Evolutionary conservation across 306 rosid genomes (phyloP), one percentile per base, ranked within the genome.

Genomic region (Corylus avellana): DNA sequence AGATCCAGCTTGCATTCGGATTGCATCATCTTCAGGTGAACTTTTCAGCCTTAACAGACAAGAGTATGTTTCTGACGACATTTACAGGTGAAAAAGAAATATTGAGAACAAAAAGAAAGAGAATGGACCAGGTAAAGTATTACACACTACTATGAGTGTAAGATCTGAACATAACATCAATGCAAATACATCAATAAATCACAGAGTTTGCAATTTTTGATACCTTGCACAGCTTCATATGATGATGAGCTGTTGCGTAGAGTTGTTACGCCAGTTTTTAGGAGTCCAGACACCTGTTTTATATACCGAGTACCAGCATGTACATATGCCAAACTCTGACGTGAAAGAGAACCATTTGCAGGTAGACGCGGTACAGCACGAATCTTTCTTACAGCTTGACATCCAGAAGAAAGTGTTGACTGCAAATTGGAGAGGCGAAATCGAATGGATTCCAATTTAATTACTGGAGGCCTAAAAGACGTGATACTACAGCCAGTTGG

Each of bases 1-100:
- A 18, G 98, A 93, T 86, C 98, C 99, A 80, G 99, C 93, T 85
- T 89, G 96, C 97, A 91, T 79, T 80, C 81, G 92, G 83, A 96
- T 75, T 37, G 91, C 87, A 79, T 96, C 99, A 66, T 93, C 98
- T 82, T 96, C 99, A 74, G 85, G 75, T 72, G 80, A 67, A 86
- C 97, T 96, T 88, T 91, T 96, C 77, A 96, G 91, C 89, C 98
- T 88, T 55, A 96, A 83, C 67, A 81, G 78, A 85, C 99, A 96
- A 47, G 91, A 77, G 88, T 87, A 86, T 0, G 92, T 89, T 87
- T 96, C 99, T 96, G 90, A 59, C 83, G 77, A 86, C 81, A 90
- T 46, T 63, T 67, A 82, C 16, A 63, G 16, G 57, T 47, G 71
- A 64, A 73, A 67, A 72, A 44, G 29, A 27, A 70, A 22, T 77